Conservation (phyloP, 2,329 filamentous ascomycete genomes). For the Fusarium euwallaceae region DNA sequence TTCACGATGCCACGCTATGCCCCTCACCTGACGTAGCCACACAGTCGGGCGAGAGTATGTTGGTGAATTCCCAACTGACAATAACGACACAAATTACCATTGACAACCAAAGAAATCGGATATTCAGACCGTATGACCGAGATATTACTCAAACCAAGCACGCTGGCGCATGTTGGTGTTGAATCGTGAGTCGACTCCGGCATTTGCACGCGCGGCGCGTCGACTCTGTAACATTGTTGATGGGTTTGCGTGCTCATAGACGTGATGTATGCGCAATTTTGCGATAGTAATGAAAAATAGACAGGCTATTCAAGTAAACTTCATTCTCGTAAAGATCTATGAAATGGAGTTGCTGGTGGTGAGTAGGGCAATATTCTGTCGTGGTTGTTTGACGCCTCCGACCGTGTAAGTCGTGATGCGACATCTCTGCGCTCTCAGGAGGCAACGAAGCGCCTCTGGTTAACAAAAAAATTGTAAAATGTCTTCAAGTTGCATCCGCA, state of each 20-base stretch:
- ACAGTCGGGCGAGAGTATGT: background rate
- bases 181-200: background rate
- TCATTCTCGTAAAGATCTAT: background rate
- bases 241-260: background rate
- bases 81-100: background rate
- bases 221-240: background rate
- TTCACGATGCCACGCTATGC: constrained; percentile 25
- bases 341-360: background rate
- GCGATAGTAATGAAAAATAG: background rate
- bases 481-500: constrained; percentile 4
- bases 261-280: background rate
- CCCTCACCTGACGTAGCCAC: constrained; percentile 41
- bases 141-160: background rate
- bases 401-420: constrained; percentile 46
- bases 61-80: background rate
- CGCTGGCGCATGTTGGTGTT: background rate
- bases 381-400: constrained; percentile 41
- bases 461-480: constrained; percentile 34
- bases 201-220: background rate
- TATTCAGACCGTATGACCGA: background rate
- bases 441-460: constrained; percentile 1
- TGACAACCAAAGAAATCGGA: background rate
- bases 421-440: constrained; percentile 14
- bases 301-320: background rate
- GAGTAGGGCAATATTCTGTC: constrained; percentile 9